phyloP scores from a whole-genome alignment of 2,329 filamentous ascomycete species.

The Atkinsonella hypoxylon region DNA sequence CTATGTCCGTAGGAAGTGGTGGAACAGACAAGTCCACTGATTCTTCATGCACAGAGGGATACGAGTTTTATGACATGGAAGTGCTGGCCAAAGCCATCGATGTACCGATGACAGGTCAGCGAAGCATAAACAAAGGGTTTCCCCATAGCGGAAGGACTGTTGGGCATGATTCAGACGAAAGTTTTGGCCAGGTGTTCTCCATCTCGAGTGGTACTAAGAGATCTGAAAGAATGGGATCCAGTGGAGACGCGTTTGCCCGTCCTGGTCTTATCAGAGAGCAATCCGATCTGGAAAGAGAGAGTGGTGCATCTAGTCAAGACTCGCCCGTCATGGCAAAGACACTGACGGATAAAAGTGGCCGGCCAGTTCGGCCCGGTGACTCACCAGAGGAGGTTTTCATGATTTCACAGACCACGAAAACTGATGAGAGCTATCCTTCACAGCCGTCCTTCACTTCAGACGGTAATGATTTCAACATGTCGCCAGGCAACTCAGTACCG shows the following conservation, averaged over 20 bases:
- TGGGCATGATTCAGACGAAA: constrained; percentile 47
- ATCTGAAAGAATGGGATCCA: constrained; percentile 7
- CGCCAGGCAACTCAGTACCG: not conserved
- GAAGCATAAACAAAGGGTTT: constrained; percentile 21
- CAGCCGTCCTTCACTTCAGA: constrained; percentile 18
- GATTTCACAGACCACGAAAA: constrained; percentile 34
- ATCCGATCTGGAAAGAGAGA: constrained; percentile 17
- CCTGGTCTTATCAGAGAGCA: constrained; percentile 17
- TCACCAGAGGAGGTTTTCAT: constrained; percentile 29
- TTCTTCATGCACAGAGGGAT: constrained; percentile 45
- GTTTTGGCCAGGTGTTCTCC: constrained; percentile 46
- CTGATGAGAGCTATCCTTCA: constrained; percentile 21
- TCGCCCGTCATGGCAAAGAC: constrained; percentile 18
- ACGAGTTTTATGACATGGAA: constrained; percentile 55
- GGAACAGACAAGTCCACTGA: constrained; percentile 35
- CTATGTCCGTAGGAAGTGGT: constrained; percentile 38
- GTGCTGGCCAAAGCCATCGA: constrained; percentile 39
- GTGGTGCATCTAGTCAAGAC: constrained; percentile 22
- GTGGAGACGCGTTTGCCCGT: constrained; percentile 13
- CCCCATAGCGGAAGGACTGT: constrained; percentile 17
- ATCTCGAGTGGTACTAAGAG: constrained; percentile 35
- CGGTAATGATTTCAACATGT: not conserved
- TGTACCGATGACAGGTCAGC: constrained; percentile 32
- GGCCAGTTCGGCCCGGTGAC: constrained; percentile 12
- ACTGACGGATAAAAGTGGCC: constrained; percentile 3